Evolutionary conservation across 352 stramenopile species (phyloP).

Genomic region (Globisporangium nagaii): DNA sequence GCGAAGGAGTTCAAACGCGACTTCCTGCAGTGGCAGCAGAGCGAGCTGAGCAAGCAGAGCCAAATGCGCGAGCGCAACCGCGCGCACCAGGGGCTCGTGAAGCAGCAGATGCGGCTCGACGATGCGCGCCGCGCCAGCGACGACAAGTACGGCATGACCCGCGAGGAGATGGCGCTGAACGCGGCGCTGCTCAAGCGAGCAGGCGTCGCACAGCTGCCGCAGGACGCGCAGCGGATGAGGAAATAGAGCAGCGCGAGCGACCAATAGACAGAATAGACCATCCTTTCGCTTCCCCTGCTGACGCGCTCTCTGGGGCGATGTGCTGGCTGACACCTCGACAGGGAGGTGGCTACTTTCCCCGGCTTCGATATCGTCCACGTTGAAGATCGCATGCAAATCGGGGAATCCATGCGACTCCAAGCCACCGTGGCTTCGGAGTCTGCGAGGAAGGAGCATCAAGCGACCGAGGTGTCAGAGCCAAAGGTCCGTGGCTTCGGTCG

Average conservation of each 20-base stretch:
- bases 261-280: not conserved
- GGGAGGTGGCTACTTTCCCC: too few relatives aligned
- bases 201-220: slow-evolving; percentile 13
- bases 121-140: slow-evolving; percentile 27
- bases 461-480: too few relatives aligned
- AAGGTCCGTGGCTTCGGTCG: too few relatives aligned
- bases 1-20: slow-evolving; percentile 39
- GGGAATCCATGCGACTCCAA: too few relatives aligned
- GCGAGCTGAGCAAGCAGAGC: slow-evolving; percentile 23
- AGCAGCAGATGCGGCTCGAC: slow-evolving; percentile 46
- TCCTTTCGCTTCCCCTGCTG: too few relatives aligned
- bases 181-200: slow-evolving; percentile 33
- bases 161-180: slow-evolving; percentile 56
- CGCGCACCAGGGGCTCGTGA: slow-evolving; percentile 35
- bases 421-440: too few relatives aligned
- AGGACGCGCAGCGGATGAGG: slow-evolving; percentile 4
- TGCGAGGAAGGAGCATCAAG: too few relatives aligned
- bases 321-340: too few relatives aligned
- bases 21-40: slow-evolving; percentile 35
- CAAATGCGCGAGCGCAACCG: slow-evolving; percentile 28
- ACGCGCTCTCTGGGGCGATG: too few relatives aligned
- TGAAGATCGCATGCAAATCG: too few relatives aligned
- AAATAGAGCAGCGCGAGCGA: not conserved
- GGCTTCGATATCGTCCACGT: too few relatives aligned
- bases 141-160: slow-evolving; percentile 67